Base-by-base conservation (phyloP, 208 protist species). In the Trypanosoma avium region DNA sequence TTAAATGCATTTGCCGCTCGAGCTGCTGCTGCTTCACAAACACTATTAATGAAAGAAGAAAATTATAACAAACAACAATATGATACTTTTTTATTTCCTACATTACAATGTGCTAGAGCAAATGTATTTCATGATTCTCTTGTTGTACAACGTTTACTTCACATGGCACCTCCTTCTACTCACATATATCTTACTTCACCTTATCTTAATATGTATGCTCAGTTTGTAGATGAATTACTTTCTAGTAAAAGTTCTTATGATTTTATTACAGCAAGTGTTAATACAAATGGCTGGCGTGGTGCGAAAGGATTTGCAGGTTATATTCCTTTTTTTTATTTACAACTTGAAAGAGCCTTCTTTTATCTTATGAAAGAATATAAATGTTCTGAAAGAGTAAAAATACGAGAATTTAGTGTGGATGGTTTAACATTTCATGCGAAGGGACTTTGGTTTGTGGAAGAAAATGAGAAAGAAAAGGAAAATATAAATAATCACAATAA, bases 371-470 rank as follows among this genome's bases (percentile, higher is more conserved):
- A 76, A 71, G 58, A 68, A 22, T 88, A 79, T 59, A 59, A 46
- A 17, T 86, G 82, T 63, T 52, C 78, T 15, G 49, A 72, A 36
- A 82, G 88, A 21, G 77, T 93, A 21, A 73, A 49, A 42, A 64
- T 93, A 55, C 79, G 67, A 27, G 84, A 93, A 70, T 93, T 89
- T 48, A 67, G 75, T 46, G 62, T 69, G 32, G 73, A 81, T 45
- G 81, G 81, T 22, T 52, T 83, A 53, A 94, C 91, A 15, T 94
- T 90, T 48, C 91, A 97, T 62, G 81, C 86, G 17, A 97, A 97
- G 63, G 91, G 91, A 0, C 22, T 94, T 42, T 94, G 88, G 86
- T 84, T 89, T 46, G 19, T 29, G 21, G 42, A 72, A 12, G 53
- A 45, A 1, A 65, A 60, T 35, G 49, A 54, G 26, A 27, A 8